Evolutionary conservation across 2,329 filamentous ascomycete species (phyloP).

Genomic region (Drechslerella dactyloides): DNA sequence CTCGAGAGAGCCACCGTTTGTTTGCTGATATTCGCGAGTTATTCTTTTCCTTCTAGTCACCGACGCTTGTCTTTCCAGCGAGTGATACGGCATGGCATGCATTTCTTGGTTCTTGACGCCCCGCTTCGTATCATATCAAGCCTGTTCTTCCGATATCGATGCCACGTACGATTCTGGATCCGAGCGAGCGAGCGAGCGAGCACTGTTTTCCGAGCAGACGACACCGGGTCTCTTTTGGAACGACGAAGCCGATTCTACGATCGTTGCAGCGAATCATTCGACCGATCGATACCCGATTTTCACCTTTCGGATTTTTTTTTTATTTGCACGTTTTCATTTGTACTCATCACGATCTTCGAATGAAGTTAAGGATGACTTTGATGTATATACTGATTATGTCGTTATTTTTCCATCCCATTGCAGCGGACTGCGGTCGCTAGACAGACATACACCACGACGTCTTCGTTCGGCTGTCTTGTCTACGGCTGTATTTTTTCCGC

Average conservation of each 20-base stretch:
- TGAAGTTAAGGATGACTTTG: slow-evolving; percentile 4
- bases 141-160: slow-evolving; percentile 17
- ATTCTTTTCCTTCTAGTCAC: slow-evolving; percentile 24
- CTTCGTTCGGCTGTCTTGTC: too few species aligned
- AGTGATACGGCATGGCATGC: slow-evolving; percentile 22
- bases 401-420: neutral
- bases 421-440: too few species aligned
- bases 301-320: too few species aligned
- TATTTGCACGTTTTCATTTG: neutral
- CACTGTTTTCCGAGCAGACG: slow-evolving; percentile 4
- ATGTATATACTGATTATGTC: neutral
- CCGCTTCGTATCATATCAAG: slow-evolving; percentile 1
- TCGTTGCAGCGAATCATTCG: neutral
- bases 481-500: too few species aligned
- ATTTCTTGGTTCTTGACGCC: too few species aligned
- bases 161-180: slow-evolving; percentile 31
- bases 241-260: neutral
- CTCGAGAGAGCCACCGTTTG: slow-evolving; percentile 4
- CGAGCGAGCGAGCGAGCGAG: slow-evolving; percentile 21
- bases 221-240: neutral
- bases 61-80: slow-evolving; percentile 24
- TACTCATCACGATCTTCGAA: slow-evolving; percentile 6
- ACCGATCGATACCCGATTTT: neutral
- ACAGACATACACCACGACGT: too few species aligned
- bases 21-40: slow-evolving; percentile 34